Conservation (phyloP, 805 yeast species). For the Candida dajiaensis region DNA sequence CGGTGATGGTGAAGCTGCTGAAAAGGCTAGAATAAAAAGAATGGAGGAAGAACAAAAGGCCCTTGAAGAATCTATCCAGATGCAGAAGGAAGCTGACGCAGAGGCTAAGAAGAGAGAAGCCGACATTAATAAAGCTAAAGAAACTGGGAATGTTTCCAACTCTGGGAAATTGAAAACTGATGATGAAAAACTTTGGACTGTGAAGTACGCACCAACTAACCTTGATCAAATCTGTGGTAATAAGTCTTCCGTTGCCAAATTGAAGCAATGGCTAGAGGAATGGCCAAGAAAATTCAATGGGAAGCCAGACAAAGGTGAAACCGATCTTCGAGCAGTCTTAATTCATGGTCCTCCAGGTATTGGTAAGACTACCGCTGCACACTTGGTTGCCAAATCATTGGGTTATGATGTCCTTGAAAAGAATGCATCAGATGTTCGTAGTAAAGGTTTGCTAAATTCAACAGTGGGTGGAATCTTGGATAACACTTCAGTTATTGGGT, state of each 20-base stretch:
- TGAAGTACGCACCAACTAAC: constrained; percentile 80
- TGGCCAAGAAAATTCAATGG: constrained; percentile 62
- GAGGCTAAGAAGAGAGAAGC: constrained; percentile 26
- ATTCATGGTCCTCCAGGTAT: constrained; percentile 54
- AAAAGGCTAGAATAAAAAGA: constrained; percentile 62
- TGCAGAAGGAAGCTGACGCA: constrained; percentile 39
- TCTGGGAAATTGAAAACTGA: constrained; percentile 29
- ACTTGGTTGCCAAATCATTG: constrained; percentile 58
- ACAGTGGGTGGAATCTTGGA: constrained; percentile 65
- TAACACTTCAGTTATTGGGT: constrained; percentile 82
- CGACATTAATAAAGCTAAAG: constrained; percentile 21
- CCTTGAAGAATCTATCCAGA: constrained; percentile 43
- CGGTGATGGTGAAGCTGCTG: constrained; percentile 77
- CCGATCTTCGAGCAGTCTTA: constrained; percentile 74
- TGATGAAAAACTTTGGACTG: constrained; percentile 82
- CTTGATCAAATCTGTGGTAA: constrained; percentile 86
- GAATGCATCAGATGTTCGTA: constrained; percentile 86
- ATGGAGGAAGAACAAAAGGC: constrained; percentile 60
- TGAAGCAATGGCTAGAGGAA: constrained; percentile 66
- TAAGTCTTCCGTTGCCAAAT: constrained; percentile 61
- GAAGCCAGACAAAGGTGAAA: constrained; percentile 54
- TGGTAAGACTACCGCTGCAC: constrained; percentile 31
- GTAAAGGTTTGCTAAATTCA: constrained; percentile 67
- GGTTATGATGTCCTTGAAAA: constrained; percentile 74
- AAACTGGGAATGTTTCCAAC: constrained; percentile 19